Conservation (phyloP, 1,139 yeast genomes). For the Hemisphaericaspora xylanilytica region DNA sequence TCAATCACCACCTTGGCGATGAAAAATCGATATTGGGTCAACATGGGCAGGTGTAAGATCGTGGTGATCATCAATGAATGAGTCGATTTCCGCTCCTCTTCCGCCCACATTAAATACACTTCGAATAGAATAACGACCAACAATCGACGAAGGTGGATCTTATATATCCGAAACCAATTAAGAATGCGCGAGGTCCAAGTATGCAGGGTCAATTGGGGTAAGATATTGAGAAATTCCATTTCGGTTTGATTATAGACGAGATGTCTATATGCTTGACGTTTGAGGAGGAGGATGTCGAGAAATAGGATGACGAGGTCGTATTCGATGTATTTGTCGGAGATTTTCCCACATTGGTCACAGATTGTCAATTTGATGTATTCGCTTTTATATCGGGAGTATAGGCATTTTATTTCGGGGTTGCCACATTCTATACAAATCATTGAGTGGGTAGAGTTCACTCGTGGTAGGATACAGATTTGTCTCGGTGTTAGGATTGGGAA, state of each 20-base stretch:
- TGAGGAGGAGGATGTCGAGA: constrained; percentile 76
- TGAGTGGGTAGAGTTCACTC: no score
- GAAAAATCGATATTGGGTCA: constrained; percentile 66
- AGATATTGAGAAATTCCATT: constrained; percentile 20
- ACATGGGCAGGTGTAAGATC: constrained; percentile 45
- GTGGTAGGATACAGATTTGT: no score
- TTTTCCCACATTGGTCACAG: constrained; percentile 67
- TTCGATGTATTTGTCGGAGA: constrained; percentile 91
- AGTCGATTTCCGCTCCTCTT: constrained; percentile 60
- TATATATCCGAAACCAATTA: constrained; percentile 17
- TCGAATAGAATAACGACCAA: constrained; percentile 76
- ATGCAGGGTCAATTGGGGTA: neutral
- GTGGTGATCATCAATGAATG: constrained; percentile 26
- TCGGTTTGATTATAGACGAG: constrained; percentile 73
- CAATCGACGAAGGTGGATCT: constrained; percentile 47
- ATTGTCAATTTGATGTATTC: constrained; percentile 78
- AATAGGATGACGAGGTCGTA: constrained; percentile 80
- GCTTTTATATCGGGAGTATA: constrained; percentile 72
- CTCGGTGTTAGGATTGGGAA: no score
- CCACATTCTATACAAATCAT: constrained; percentile 94
- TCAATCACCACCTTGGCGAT: constrained; percentile 61
- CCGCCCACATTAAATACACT: constrained; percentile 89
- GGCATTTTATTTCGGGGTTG: constrained; percentile 52
- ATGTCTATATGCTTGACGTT: constrained; percentile 90
- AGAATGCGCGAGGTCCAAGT: neutral